These are phyloP conservation scores for Alisma plantagoaquatica DNA, from an alignment of 106 monocot genomes.

Conservation along the genomic window DNA sequence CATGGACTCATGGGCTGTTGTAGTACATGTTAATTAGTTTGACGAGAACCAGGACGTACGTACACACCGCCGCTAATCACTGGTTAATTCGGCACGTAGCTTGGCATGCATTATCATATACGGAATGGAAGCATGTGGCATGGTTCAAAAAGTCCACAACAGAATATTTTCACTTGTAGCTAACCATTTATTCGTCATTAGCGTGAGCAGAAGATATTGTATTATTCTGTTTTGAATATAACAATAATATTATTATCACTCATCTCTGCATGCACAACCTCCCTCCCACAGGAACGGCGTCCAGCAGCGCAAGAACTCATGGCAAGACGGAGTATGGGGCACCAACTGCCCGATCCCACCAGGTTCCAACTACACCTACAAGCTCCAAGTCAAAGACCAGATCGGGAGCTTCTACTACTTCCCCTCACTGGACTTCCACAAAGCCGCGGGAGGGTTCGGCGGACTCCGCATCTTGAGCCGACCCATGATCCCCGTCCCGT, in stretches of 20 bases:
- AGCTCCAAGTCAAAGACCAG: conserved; percentile 76
- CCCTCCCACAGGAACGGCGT: conserved; percentile 75
- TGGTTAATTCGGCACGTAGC: too few species aligned
- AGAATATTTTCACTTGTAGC: neutral
- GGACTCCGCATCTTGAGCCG: conserved; percentile 58
- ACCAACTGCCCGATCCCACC: conserved; percentile 79
- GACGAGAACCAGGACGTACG: too few species aligned
- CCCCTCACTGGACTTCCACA: conserved; percentile 70
- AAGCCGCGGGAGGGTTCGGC: conserved; percentile 75
- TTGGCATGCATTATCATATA: too few species aligned
- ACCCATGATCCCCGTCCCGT: conserved; percentile 77
- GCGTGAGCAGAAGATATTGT: neutral
- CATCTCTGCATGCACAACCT: too few species aligned
- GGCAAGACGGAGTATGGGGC: conserved; percentile 65
- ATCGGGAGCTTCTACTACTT: conserved; percentile 83
- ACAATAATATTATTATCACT: too few species aligned
- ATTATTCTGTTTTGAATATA: too few species aligned
- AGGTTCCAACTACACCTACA: conserved; percentile 60
- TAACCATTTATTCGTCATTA: neutral
- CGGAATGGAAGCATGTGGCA: too few species aligned
- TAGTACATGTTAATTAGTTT: too few species aligned
- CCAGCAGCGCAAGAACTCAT: conserved; percentile 75
- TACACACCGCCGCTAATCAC: too few species aligned
- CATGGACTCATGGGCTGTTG: too few species aligned
- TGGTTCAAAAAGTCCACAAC: too few species aligned